Base-by-base conservation (phyloP, 108 stramenopile genomes). In the Asterionellopsis glacialis region DNA sequence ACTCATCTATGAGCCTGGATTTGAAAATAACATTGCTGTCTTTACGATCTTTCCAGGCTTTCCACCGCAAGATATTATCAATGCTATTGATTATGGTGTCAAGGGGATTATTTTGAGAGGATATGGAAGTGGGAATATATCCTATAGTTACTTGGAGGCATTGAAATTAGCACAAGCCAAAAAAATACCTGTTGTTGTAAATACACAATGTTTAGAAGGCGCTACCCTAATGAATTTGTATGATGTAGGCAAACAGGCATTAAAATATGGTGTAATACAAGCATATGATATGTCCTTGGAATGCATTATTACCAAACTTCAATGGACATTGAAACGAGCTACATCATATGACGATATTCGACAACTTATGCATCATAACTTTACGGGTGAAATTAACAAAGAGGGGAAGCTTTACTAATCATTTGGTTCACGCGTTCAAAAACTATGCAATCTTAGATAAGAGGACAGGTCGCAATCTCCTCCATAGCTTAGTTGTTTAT, bases 211-310 rank as follows among this genome's bases (percentile, higher is more conserved):
- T 63, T 56, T 75, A 18, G 69, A 50, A 53, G 95, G 95, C 19
- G 69, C 75, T 11, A 93, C 92, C 0, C 60, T 71, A 63, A 82
- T 94, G 64, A 79, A 77, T 14, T 70, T 83, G 41, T 96, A 96
- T 63, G 88, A 84, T 12, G 84, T 87, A 6, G 95, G 93, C 5
- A 28, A 38, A 2, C 55, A 64, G 27, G 75, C 68, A 0, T 62
- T 96, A 53, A 44, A 74, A 24, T 62, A 55, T 25, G 95, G 93
- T 22, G 93, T 90, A 1, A 75, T 95, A 26, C 68, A 76, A 26
- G 88, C 82, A 21, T 70, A 77, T 25, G 95, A 96, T 68, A 93
- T 96, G 93, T 94, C 92, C 19, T 54, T 79, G 40, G 95, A 96
- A 68, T 81, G 79, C n/a, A 68, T 45, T 26, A 75, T 66, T 22